These are phyloP conservation scores for Agroathelia rolfsii DNA, from an alignment of 1,284 basidiomycete genomes.

Conservation along the genomic window DNA sequence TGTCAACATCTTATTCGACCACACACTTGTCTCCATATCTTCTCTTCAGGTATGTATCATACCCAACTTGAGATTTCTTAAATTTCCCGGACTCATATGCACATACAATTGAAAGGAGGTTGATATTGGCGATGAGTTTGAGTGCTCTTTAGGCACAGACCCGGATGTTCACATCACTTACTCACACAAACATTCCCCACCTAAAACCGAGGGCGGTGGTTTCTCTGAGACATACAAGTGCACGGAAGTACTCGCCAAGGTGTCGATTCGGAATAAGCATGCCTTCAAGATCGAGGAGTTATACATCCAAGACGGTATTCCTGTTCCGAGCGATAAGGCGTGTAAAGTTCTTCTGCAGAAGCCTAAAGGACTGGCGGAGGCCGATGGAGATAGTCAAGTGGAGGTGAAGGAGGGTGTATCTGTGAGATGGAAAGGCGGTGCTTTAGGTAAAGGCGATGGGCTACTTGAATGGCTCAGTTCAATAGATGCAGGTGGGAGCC, in stretches of 20 bases:
- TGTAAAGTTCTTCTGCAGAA: constrained; percentile 36
- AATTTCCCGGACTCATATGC: no score
- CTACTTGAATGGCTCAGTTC: no score
- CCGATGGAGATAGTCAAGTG: no score
- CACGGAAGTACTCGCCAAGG: constrained; percentile 33
- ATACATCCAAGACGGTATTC: constrained; percentile 39
- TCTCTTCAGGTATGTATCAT: constrained; percentile 28
- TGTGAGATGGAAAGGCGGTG: no score
- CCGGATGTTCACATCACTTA: constrained; percentile 37
- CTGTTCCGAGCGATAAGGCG: constrained; percentile 26
- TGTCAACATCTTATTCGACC: constrained; percentile 40
- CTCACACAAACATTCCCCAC: constrained; percentile 27
- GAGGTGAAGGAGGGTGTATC: no score
- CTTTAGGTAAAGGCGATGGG: no score
- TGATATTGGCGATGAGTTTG: constrained; percentile 38
- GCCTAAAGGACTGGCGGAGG: constrained; percentile 36
- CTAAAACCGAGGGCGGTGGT: constrained; percentile 24
- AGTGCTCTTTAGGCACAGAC: constrained; percentile 46
- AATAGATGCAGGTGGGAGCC: no score
- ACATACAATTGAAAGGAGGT: no score
- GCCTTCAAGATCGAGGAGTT: constrained; percentile 31
- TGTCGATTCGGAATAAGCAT: constrained; percentile 40
- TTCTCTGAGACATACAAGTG: constrained; percentile 35
- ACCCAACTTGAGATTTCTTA: no score
- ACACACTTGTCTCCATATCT: constrained; percentile 38